These are phyloP conservation scores for Ailanthus altissimus DNA, from an alignment of 345 rosid genomes.

Conservation along the genomic window DNA sequence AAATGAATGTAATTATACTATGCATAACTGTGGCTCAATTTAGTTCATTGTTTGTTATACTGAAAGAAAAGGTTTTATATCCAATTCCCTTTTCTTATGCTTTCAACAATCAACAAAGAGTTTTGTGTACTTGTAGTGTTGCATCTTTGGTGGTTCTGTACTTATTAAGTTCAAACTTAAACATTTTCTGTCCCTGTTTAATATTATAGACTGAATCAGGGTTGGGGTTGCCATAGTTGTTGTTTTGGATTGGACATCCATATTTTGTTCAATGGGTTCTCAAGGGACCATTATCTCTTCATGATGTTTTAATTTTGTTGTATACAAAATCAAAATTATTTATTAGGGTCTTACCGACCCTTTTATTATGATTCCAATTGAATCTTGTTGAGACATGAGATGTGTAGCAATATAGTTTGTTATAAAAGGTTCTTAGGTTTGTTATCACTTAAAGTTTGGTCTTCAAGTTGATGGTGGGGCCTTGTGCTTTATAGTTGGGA, in stretches of 20 bases:
- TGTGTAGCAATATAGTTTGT: background rate
- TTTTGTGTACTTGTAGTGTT: background rate
- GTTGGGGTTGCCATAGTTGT: background rate
- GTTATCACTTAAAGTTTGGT: background rate
- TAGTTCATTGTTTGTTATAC: background rate
- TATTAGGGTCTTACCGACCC: background rate
- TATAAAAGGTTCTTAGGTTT: background rate
- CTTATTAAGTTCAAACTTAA: background rate
- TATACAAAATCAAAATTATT: background rate
- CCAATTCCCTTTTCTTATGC: background rate
- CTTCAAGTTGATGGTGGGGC: background rate
- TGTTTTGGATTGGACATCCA: background rate
- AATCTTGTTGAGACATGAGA: background rate
- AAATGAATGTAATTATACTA: background rate
- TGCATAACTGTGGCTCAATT: background rate
- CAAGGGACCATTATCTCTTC: background rate
- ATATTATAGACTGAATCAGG: background rate
- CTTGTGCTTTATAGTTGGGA: background rate
- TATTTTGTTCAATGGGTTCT: background rate
- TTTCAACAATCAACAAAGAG: background rate
- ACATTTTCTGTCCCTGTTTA: background rate
- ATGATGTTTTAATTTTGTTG: background rate
- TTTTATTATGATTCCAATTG: background rate
- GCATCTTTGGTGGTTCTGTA: background rate
- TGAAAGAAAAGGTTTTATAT: background rate